Evolutionary conservation across 768 basidiomycete genomes (phyloP).

Genomic region (Tricholoma furcatifolium): DNA sequence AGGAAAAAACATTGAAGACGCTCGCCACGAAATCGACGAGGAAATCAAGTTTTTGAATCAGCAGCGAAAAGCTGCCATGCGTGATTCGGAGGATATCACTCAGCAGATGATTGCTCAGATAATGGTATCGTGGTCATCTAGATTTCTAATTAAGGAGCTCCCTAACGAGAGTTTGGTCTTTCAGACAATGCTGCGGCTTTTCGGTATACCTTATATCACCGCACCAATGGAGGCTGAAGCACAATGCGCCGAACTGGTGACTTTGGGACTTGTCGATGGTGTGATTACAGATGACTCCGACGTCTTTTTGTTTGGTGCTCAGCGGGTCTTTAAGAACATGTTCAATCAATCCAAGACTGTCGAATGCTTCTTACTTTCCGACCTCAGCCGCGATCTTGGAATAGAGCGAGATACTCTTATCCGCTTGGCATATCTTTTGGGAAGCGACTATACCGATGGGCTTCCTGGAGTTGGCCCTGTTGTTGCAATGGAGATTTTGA

Average conservation of each 20-base stretch:
- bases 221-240: slow-evolving; percentile 99
- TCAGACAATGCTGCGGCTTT: slow-evolving; percentile 86
- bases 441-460: slow-evolving; percentile 96
- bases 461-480: slow-evolving; percentile 92
- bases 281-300: slow-evolving; percentile 99
- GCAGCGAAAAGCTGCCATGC: slow-evolving; percentile 84
- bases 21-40: slow-evolving; percentile 86
- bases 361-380: slow-evolving; percentile 86
- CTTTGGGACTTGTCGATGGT: slow-evolving; percentile 87
- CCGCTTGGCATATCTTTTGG: slow-evolving; percentile 88
- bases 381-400: slow-evolving; percentile 85
- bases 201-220: slow-evolving; percentile 97
- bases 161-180: background rate
- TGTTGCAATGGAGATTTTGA: slow-evolving; percentile 91
- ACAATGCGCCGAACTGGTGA: slow-evolving; percentile 91
- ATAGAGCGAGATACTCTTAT: slow-evolving; percentile 85
- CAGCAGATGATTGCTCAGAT: slow-evolving; percentile 92
- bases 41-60: slow-evolving; percentile 82
- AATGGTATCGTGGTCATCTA: slow-evolving; percentile 42
- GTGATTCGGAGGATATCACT: slow-evolving; percentile 94
- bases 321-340: slow-evolving; percentile 98
- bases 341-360: slow-evolving; percentile 99
- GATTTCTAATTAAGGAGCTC: background rate
- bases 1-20: slow-evolving; percentile 77
- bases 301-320: slow-evolving; percentile 95